These are phyloP conservation scores for Penicillium turbatum DNA, from an alignment of 495 filamentous ascomycete genomes.

Conservation along the genomic window DNA sequence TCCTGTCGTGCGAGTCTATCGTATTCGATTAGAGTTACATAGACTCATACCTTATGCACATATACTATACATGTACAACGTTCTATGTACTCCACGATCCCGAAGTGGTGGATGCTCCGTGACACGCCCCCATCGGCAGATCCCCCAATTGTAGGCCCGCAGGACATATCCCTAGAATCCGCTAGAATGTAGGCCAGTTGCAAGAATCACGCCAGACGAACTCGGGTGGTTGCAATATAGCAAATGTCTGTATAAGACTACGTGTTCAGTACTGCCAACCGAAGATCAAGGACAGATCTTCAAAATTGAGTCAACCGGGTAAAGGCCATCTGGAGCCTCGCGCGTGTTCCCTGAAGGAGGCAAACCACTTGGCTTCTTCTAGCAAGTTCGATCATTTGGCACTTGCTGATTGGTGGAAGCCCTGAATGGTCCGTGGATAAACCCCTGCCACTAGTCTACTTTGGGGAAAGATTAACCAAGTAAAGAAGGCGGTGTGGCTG, in stretches of 20 bases:
- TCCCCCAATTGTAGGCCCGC: not conserved
- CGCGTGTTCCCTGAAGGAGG: constrained; percentile 4
- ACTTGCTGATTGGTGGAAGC: constrained; percentile 10
- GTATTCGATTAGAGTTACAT: too few species aligned
- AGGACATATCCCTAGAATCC: not conserved
- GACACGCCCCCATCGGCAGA: not conserved
- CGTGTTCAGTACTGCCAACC: not conserved
- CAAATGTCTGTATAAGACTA: not conserved
- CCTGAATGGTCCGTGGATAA: not conserved
- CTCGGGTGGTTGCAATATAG: not conserved
- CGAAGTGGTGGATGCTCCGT: not conserved
- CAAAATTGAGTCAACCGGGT: not conserved
- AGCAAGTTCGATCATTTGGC: constrained; percentile 33
- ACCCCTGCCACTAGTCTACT: constrained; percentile 6
- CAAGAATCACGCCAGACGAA: not conserved
- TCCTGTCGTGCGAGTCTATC: too few species aligned
- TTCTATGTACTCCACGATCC: not conserved
- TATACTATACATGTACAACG: not conserved
- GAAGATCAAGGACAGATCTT: not conserved
- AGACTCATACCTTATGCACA: too few species aligned
- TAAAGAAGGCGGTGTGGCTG: constrained; percentile 27
- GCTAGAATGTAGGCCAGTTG: not conserved
- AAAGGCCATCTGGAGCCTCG: not conserved
- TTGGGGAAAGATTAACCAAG: constrained; percentile 6
- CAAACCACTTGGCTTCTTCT: constrained; percentile 23